phyloP scores from a whole-genome alignment of 352 stramenopile species.

The Pythium guiyangense region DNA sequence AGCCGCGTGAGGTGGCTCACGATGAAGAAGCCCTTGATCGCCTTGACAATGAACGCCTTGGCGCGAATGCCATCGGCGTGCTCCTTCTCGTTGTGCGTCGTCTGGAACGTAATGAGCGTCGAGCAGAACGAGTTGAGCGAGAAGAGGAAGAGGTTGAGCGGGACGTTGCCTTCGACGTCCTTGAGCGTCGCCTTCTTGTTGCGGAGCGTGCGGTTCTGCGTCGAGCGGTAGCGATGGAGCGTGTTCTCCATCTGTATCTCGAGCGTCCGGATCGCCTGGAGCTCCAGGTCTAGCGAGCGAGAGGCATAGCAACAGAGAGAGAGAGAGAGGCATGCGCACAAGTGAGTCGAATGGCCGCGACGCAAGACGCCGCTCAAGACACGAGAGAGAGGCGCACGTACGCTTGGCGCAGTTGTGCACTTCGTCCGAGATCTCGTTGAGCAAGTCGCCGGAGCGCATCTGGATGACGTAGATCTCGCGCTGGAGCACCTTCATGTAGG shows the following conservation, averaged over 20 bases:
- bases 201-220: conserved; percentile 50
- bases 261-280: conserved; percentile 36
- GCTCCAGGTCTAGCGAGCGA: conserved; percentile 34
- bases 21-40: conserved; percentile 46
- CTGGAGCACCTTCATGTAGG: conserved; percentile 76
- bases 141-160: conserved; percentile 79
- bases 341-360: neutral
- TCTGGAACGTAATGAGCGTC: conserved; percentile 68
- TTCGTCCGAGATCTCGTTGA: conserved; percentile 64
- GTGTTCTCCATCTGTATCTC: conserved; percentile 70
- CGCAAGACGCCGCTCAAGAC: neutral
- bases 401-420: conserved; percentile 44
- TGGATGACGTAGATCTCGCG: conserved; percentile 81
- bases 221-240: conserved; percentile 55
- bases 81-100: conserved; percentile 55
- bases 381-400: conserved; percentile 23
- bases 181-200: conserved; percentile 48
- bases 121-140: conserved; percentile 83
- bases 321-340: too few species aligned
- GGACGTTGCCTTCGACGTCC: conserved; percentile 78
- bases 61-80: conserved; percentile 45
- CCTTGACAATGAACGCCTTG: conserved; percentile 37
- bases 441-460: conserved; percentile 49
- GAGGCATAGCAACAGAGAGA: too few species aligned
- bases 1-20: conserved; percentile 38